Base-by-base conservation (phyloP, 495 filamentous ascomycete genomes). In the Thozetella sp. region DNA sequence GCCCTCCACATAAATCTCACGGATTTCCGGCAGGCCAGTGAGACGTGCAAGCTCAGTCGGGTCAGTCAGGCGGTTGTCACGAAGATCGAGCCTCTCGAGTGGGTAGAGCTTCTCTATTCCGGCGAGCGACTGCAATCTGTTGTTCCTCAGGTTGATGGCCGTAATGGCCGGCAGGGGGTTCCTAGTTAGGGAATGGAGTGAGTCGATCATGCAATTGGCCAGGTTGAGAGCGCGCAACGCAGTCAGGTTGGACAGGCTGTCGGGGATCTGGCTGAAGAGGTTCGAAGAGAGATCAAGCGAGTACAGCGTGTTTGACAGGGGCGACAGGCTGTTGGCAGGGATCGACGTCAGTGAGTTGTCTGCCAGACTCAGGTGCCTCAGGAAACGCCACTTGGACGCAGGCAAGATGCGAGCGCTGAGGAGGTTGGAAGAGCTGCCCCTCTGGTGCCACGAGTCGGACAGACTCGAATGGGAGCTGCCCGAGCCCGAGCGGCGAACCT, bases 201-300 rank as follows among this genome's bases (percentile, higher is more conserved):
- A 96, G 55, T 95, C 92, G 53, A 99, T 97, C 94, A 98, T 97
- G 81, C 95, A 97, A 67, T 93, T 88, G 15, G 93, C 94, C 25
- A 99, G 80, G 67, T 99, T 98, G 51, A 99, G 76, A 23, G 95
- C 93, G 51, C 92, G 85, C 22, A 99, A 82, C 22, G 90, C 87
- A 27, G 90, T 90, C 51, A 99, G 77, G 15, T 84, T 88, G 37
- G 93, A 87, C 30, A 99, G 74, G 65, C 90, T 91, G 69, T 98
- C 95, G 1, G 95, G 95, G 50, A 97, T 89, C 66, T 97, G 91
- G 0, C 86, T 86, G 67, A 98, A 93, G 20, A 96, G 84, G 70
- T 99, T 99, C 17, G 86, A 86, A 0, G 94, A 98, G 25, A 99
- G 79, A 72, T 99, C 95, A 37, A 99, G 80, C 4, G 94, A 97